Base-by-base conservation (phyloP, 1,284 basidiomycete genomes). In the Trichosporon sp. region DNA sequence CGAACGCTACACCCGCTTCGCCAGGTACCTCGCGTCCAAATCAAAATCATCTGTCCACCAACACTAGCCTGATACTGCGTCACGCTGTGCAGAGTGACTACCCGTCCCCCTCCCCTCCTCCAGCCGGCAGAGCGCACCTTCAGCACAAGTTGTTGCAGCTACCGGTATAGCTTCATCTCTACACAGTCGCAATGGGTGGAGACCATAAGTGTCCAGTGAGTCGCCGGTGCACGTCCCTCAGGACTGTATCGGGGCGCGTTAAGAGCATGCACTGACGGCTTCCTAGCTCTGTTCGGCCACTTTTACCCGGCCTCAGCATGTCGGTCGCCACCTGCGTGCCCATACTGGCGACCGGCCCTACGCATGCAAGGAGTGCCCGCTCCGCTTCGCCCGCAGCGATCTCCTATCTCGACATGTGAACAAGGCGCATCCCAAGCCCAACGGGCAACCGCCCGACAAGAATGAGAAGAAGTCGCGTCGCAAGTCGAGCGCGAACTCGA, bases 291-390 rank as follows among this genome's bases (percentile, higher is more conserved):
- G 92, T 81, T 88, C 90, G 73, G 91, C 92, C 0, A 93, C 92
- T 0, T 94, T 94, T 79, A 94, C 92, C 21, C 86, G 92, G 66
- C 92, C 92, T 35, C 92, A 94, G 76, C 92, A 94, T 88, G 92
- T 94, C 69, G 92, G 92, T 9, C 85, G 92, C 67, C 92, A 95
- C 83, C 91, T 95, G 88, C 88, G 92, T 78, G 92, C 92, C 74
- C 92, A 95, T 82, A 94, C 92, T n/a, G 92, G 92, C 72, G 92
- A 94, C 85, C 87, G 92, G 63, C 92, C 92, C 8, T 95, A 95
- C 85, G 92, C 92, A 76, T 95, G 93, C 79, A 89, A 90, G 80
- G 88, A 90, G 75, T 95, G 93, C 81, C 92, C 92, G 27, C 90
- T 94, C 82, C 90, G 92, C 81, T 95, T 95, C 79, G 93, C 93